Evolutionary conservation across 2,329 filamentous ascomycete species (phyloP).

Genomic region (Talaromyces sp.): DNA sequence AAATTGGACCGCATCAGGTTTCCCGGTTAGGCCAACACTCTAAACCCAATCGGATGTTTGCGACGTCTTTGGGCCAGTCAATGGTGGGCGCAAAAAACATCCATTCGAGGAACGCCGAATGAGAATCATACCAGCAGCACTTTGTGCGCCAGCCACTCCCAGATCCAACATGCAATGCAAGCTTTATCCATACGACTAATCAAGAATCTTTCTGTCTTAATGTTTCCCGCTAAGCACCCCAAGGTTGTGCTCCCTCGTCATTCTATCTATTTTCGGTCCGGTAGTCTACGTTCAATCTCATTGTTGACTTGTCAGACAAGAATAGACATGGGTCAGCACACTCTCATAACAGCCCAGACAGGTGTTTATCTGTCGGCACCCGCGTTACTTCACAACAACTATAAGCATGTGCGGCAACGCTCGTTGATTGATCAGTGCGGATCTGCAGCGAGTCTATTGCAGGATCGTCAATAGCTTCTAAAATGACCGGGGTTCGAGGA

Average conservation of each 20-base stretch:
- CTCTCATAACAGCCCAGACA: not conserved
- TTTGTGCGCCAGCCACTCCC: constrained; percentile 12
- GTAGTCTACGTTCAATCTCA: not conserved
- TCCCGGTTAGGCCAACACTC: constrained; percentile 14
- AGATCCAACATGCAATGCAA: not conserved
- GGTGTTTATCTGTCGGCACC: not conserved
- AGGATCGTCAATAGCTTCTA: not conserved
- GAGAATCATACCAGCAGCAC: not conserved
- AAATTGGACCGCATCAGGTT: not conserved
- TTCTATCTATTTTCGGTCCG: not conserved
- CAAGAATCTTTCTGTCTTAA: not conserved
- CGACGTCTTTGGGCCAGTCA: constrained; percentile 3
- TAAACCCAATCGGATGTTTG: constrained; percentile 14
- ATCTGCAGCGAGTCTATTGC: constrained; percentile 13
- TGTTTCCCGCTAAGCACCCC: not conserved
- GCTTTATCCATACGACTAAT: not conserved
- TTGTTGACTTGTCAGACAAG: constrained; percentile 6
- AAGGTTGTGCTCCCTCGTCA: not conserved
- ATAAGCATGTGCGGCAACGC: constrained; percentile 5
- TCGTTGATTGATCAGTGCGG: not conserved
- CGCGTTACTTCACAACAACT: constrained; percentile 1
- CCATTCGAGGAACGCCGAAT: not conserved
- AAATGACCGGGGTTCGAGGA: not conserved
- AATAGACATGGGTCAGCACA: not conserved
- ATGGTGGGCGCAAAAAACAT: not conserved